Evolutionary conservation across 495 filamentous ascomycete species (phyloP).

Genomic region (Hypoxylon intermedium): DNA sequence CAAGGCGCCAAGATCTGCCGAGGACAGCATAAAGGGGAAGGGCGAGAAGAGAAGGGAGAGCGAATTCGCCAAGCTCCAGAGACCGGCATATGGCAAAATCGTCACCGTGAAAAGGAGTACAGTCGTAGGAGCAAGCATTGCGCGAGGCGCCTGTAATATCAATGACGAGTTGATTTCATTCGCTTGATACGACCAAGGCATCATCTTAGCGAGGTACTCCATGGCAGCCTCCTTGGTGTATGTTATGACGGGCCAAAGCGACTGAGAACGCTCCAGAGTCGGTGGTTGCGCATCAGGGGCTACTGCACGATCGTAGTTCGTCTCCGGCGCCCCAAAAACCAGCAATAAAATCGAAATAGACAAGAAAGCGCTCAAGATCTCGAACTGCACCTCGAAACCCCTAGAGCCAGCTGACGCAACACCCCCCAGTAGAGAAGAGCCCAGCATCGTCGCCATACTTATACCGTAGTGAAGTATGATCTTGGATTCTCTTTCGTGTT

Average conservation of each 20-base stretch:
- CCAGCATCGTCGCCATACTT: conserved; percentile 55
- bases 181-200: conserved; percentile 46
- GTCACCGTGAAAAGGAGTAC: conserved; percentile 52
- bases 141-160: conserved; percentile 51
- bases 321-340: conserved; percentile 58
- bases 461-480: conserved; percentile 50
- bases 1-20: conserved; percentile 50
- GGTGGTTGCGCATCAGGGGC: conserved; percentile 41
- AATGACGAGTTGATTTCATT: conserved; percentile 31
- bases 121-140: conserved; percentile 54
- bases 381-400: conserved; percentile 53
- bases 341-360: conserved; percentile 53
- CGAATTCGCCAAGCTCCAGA: conserved; percentile 52
- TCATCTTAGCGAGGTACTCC: conserved; percentile 48
- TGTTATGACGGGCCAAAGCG: conserved; percentile 41
- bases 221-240: conserved; percentile 39
- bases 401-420: conserved; percentile 46
- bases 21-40: conserved; percentile 51
- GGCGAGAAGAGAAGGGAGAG: conserved; percentile 56
- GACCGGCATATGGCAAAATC: conserved; percentile 48
- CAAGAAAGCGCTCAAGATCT: conserved; percentile 56
- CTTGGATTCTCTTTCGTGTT: conserved; percentile 53
- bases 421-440: conserved; percentile 57
- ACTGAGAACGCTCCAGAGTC: conserved; percentile 40
- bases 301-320: conserved; percentile 50